phyloP scores from a whole-genome alignment of 116 monocot species.

The Zostera marina region DNA sequence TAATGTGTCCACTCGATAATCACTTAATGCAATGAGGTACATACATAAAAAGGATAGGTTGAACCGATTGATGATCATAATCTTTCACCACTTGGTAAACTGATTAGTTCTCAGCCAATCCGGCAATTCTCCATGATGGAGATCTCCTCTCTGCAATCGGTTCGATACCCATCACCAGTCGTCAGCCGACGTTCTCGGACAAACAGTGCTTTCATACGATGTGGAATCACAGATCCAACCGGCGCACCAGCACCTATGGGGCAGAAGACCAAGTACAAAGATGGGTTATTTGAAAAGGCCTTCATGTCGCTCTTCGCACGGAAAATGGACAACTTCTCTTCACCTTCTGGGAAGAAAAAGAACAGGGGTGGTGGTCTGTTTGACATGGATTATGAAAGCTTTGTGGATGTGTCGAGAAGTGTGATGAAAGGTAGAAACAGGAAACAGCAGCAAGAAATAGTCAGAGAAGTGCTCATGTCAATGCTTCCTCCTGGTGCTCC shows the following conservation, averaged over 20 bases:
- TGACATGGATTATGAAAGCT: slow-evolving; percentile 84
- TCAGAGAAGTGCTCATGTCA: slow-evolving; percentile 78
- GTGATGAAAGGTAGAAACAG: slow-evolving; percentile 63
- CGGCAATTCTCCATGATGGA: slow-evolving; percentile 4
- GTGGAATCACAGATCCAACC: slow-evolving; percentile 45
- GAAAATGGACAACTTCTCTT: slow-evolving; percentile 83
- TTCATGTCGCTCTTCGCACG: slow-evolving; percentile 85
- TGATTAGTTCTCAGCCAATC: neutral
- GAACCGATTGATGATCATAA: too few relatives aligned
- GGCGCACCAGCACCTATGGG: slow-evolving; percentile 81
- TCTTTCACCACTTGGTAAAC: neutral
- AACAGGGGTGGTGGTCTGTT: slow-evolving; percentile 17
- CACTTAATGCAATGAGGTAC: too few relatives aligned
- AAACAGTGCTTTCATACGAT: slow-evolving; percentile 8
- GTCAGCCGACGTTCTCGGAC: too few relatives aligned
- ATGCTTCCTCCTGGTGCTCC: slow-evolving; percentile 94
- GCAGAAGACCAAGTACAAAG: slow-evolving; percentile 73
- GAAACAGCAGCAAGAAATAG: slow-evolving; percentile 77
- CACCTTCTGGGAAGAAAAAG: slow-evolving; percentile 3
- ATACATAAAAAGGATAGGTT: too few relatives aligned
- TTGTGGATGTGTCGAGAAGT: slow-evolving; percentile 70
- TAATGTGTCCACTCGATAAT: too few relatives aligned
- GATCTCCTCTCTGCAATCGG: slow-evolving; percentile 10
- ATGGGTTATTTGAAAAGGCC: slow-evolving; percentile 60
- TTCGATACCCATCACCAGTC: neutral